Conservation (phyloP, 1,284 basidiomycete genomes). For the Wallemia mellicola region DNA sequence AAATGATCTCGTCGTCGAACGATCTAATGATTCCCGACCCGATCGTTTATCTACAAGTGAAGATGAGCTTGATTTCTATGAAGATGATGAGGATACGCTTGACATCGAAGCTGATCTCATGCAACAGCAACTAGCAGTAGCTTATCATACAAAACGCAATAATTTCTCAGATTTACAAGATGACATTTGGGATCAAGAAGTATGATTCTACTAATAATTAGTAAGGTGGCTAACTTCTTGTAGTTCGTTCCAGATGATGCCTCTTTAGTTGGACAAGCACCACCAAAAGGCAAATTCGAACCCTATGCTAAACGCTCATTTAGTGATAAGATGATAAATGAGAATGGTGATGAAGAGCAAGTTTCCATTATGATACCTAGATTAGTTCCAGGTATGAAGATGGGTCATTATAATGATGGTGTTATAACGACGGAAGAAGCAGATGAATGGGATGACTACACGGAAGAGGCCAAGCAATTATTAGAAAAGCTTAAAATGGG, state of each 20-base stretch:
- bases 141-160: not conserved
- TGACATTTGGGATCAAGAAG: not conserved
- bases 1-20: not conserved
- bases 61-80: not conserved
- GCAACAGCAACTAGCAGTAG: not conserved
- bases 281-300: not conserved
- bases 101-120: not conserved
- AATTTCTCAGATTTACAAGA: not conserved
- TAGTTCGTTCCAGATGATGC: not conserved
- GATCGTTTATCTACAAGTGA: not conserved
- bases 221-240: not conserved
- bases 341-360: not conserved
- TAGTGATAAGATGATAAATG: not conserved
- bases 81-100: not conserved
- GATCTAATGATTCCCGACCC: too few relatives aligned
- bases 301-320: not conserved
- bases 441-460: not conserved
- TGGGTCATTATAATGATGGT: not conserved
- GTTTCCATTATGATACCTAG: not conserved
- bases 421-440: not conserved
- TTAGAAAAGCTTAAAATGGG: not conserved
- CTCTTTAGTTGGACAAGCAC: not conserved
- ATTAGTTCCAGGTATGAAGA: not conserved
- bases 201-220: not conserved
- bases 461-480: not conserved